Evolutionary conservation across 495 filamentous ascomycete genomes (phyloP), one percentile per base, ranked within the genome.

Genomic region (Cenococcum geophilum): DNA sequence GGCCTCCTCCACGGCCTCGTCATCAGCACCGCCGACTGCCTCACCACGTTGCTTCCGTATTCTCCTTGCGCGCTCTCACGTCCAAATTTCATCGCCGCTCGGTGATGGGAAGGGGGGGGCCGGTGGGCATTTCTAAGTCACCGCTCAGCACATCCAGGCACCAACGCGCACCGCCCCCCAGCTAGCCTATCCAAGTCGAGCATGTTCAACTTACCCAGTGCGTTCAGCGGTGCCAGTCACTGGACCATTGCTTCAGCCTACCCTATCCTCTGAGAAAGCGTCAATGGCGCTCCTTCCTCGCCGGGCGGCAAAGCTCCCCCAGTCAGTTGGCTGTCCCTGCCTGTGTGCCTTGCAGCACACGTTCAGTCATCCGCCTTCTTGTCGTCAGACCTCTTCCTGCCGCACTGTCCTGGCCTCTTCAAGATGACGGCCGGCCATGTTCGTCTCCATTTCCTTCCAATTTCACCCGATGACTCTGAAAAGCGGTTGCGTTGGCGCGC

Each of bases 281-380:
- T n/a, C n/a, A n/a, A n/a, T n/a, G n/a, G n/a, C n/a, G n/a, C n/a
- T n/a, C n/a, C n/a, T n/a, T n/a, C n/a, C n/a, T n/a, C n/a, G n/a
- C n/a, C n/a, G n/a, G n/a, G n/a, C n/a, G n/a, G n/a, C n/a, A n/a
- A n/a, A n/a, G n/a, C n/a, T n/a, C n/a, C n/a, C n/a, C n/a, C n/a
- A n/a, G n/a, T n/a, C n/a, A n/a, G n/a, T n/a, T n/a, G n/a, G n/a
- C n/a, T 64, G 66, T 58, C 62, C 61, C 66, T 58, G 40, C 50
- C 48, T 62, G 42, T 18, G 66, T 62, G 61, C 66, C 66, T 68
- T 64, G 62, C 62, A 61, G 47, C 11, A n/a, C 10, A 5, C 52
- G 50, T 54, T 8, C 21, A 61, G 58, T 61, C 61, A 64, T 56
- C 57, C 36, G 36, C 35, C 23, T 11, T 22, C 16, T 8, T 32